phyloP scores from a whole-genome alignment of 2,329 filamentous ascomycete genomes.

The Phyllosticta citriasiana region DNA sequence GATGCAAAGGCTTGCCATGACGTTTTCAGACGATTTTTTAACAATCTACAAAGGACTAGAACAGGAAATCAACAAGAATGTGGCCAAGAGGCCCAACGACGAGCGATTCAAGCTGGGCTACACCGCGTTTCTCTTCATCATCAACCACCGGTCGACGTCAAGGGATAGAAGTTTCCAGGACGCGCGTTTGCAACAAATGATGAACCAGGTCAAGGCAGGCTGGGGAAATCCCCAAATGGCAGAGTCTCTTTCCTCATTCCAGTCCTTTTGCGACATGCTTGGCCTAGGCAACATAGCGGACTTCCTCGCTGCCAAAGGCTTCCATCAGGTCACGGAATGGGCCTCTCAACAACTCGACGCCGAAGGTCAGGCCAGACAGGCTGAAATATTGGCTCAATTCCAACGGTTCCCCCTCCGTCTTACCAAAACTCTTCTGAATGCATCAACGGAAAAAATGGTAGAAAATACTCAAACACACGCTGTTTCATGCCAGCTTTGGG shows the following conservation, averaged over 20 bases:
- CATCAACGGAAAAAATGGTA: slow-evolving; percentile 81
- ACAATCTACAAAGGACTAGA: slow-evolving; percentile 76
- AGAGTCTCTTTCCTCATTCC: slow-evolving; percentile 60
- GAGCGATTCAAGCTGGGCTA: slow-evolving; percentile 79
- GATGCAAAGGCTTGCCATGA: slow-evolving; percentile 75
- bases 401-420: slow-evolving; percentile 70
- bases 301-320: slow-evolving; percentile 64
- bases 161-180: slow-evolving; percentile 64
- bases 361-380: slow-evolving; percentile 70
- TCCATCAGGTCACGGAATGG: slow-evolving; percentile 76
- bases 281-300: slow-evolving; percentile 70
- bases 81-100: slow-evolving; percentile 61
- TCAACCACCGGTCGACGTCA: slow-evolving; percentile 74
- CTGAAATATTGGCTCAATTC: slow-evolving; percentile 65
- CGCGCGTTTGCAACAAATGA: slow-evolving; percentile 62
- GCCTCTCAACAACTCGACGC: slow-evolving; percentile 63
- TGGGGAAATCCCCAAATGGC: slow-evolving; percentile 68
- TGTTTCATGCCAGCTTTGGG: slow-evolving; percentile 74
- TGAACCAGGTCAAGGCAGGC: slow-evolving; percentile 68
- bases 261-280: slow-evolving; percentile 68
- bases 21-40: slow-evolving; percentile 84
- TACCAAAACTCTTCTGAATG: slow-evolving; percentile 86
- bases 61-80: slow-evolving; percentile 69
- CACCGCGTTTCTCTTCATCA: slow-evolving; percentile 84
- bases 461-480: slow-evolving; percentile 63